Evolutionary conservation across 1,284 basidiomycete genomes (phyloP).

Genomic region (Malassezia restricta): DNA sequence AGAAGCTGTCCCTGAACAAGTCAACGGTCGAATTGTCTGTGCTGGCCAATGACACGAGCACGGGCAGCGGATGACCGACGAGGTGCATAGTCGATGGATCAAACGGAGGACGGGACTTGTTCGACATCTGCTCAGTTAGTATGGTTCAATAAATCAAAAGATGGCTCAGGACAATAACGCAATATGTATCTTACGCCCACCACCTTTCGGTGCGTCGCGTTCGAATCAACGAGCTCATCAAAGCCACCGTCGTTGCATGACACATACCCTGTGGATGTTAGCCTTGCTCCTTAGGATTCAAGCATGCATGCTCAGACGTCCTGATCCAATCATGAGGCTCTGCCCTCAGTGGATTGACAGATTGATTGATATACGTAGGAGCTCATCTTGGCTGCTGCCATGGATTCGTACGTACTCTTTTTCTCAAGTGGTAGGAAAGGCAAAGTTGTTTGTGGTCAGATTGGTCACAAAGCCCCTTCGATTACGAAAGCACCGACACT

Average conservation of each 20-base stretch:
- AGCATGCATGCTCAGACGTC: conserved; percentile 1
- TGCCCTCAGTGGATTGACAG: conserved; percentile 18
- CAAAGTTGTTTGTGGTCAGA: neutral
- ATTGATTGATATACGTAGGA: conserved; percentile 5
- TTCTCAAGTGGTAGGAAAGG: neutral
- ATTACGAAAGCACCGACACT: neutral
- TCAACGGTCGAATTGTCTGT: conserved; percentile 23
- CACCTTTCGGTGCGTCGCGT: conserved; percentile 18
- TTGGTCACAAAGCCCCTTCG: neutral
- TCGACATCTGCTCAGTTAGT: conserved; percentile 9
- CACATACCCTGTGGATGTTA: neutral
- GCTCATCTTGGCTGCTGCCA: neutral
- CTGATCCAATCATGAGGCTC: conserved; percentile 11
- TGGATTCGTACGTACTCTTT: neutral
- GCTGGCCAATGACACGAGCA: conserved; percentile 24
- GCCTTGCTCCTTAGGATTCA: neutral
- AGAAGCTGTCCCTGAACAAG: conserved; percentile 33
- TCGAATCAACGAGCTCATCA: conserved; percentile 7
- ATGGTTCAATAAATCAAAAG: neutral
- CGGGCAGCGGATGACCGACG: conserved; percentile 35
- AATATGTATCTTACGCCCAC: conserved; percentile 10
- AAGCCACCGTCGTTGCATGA: neutral
- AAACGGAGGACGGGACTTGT: neutral
- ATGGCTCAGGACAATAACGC: conserved; percentile 18
- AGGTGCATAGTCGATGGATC: conserved; percentile 32